phyloP scores from a whole-genome alignment of 148 eudicot species.

The Dysphania ambrosioides region DNA sequence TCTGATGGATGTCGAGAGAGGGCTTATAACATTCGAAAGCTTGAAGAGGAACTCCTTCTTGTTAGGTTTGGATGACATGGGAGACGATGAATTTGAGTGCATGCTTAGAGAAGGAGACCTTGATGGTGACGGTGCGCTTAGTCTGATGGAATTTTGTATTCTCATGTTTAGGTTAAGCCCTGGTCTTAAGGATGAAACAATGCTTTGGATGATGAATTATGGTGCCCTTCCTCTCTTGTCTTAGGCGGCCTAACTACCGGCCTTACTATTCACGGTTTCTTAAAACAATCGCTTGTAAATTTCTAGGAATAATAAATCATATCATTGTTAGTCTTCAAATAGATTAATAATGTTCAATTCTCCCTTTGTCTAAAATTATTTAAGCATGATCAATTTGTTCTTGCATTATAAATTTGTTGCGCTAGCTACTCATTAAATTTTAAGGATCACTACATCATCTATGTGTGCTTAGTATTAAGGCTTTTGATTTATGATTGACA shows the following conservation, averaged over 20 bases:
- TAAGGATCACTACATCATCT: too few species aligned
- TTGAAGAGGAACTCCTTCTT: slow-evolving; percentile 44
- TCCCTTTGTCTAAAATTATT: not conserved
- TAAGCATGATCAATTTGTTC: not conserved
- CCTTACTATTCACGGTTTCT: not conserved
- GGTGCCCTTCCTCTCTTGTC: slow-evolving; percentile 6
- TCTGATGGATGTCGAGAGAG: slow-evolving; percentile 38
- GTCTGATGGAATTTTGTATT: slow-evolving; percentile 46
- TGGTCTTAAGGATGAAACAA: slow-evolving; percentile 42
- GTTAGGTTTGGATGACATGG: slow-evolving; percentile 41
- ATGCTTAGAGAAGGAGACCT: slow-evolving; percentile 51
- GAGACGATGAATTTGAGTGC: slow-evolving; percentile 37
- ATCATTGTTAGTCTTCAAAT: not conserved
- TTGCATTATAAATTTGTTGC: too few species aligned
- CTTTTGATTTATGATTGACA: too few species aligned
- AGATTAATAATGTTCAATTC: not conserved
- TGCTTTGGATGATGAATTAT: slow-evolving; percentile 21
- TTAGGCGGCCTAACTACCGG: not conserved
- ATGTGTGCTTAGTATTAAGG: too few species aligned
- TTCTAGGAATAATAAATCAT: not conserved
- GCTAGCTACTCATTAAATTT: too few species aligned
- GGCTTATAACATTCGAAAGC: slow-evolving; percentile 48
- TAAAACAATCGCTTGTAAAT: not conserved
- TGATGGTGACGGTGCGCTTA: slow-evolving; percentile 48
- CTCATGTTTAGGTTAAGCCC: slow-evolving; percentile 56